These are phyloP conservation scores for Bryopsis sp. DNA, from an alignment of 139 green algal species.

Conservation along the genomic window DNA sequence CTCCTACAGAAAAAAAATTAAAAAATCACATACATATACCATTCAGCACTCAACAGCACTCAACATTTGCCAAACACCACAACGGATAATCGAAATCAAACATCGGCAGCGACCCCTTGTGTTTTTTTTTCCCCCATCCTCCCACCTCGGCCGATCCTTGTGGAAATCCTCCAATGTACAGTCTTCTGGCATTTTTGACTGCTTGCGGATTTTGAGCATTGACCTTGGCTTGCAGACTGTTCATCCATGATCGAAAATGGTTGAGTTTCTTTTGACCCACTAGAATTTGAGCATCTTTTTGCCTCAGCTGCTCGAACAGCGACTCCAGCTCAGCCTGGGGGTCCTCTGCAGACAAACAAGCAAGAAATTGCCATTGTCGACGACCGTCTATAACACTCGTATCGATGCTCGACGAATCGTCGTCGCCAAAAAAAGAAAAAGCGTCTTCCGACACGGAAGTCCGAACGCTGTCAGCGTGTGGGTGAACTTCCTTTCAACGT, in stretches of 20 bases:
- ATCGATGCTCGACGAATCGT: too few relatives aligned
- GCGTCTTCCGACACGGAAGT: too few relatives aligned
- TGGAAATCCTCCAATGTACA: constrained; percentile 65
- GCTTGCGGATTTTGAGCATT: constrained; percentile 50
- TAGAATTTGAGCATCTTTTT: constrained; percentile 13
- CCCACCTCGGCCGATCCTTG: constrained; percentile 39
- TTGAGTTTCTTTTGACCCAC: constrained; percentile 28
- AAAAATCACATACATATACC: too few relatives aligned
- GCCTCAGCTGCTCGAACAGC: constrained; percentile 10
- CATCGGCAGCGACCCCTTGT: background rate
- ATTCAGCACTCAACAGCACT: background rate
- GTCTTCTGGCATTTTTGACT: constrained; percentile 50
- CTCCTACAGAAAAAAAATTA: constrained; percentile 16
- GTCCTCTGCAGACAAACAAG: background rate
- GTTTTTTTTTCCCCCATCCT: background rate
- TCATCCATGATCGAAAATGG: constrained; percentile 35
- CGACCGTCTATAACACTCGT: too few relatives aligned
- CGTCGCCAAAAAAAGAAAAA: too few relatives aligned
- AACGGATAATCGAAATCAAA: too few relatives aligned
- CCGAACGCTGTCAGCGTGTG: too few relatives aligned
- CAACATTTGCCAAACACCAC: too few relatives aligned
- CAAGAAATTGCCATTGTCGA: too few relatives aligned
- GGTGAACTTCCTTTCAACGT: too few relatives aligned
- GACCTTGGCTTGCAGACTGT: constrained; percentile 25
- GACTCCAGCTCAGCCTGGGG: constrained; percentile 1